Percentiles rank a stretch among this genome's conserved stretches.
These are phyloP conservation scores for Nicotiana benthamiana DNA, from an alignment of 257 asterid species.

Conservation along the genomic window DNA sequence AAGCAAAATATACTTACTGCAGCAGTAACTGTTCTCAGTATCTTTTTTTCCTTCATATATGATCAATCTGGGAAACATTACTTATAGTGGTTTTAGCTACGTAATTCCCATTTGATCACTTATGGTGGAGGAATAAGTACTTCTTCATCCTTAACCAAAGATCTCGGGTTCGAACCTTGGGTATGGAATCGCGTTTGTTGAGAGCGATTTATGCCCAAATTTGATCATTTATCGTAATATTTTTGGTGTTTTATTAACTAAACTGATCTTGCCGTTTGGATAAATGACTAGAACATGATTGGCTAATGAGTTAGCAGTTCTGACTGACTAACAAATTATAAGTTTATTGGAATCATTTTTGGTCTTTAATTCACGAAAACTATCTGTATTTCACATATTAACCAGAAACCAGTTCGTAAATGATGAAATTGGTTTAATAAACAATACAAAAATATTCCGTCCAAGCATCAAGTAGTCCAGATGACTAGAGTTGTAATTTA, in stretches of 20 bases:
- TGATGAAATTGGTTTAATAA: not conserved
- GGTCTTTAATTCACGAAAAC: not conserved
- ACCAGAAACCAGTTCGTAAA: not conserved
- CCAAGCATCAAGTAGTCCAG: not conserved
- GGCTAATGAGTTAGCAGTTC: not conserved
- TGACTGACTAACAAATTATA: not conserved
- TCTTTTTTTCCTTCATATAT: not conserved
- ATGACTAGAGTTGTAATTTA: not conserved
- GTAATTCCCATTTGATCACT: slow-evolving; percentile 7
- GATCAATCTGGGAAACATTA: not conserved
- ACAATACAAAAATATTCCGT: not conserved
- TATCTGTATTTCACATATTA: not conserved
- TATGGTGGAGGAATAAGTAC: no score
- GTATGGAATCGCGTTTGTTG: no score
- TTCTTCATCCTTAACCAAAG: no score
- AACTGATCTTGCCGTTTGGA: not conserved
- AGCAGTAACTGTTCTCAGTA: not conserved
- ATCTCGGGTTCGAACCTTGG: no score
- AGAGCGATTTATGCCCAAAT: not conserved
- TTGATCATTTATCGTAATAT: not conserved
- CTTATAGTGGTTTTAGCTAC: not conserved
- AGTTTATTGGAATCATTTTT: not conserved
- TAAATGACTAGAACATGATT: not conserved
- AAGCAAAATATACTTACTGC: not conserved
- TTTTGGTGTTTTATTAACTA: not conserved